Base-by-base conservation (phyloP, 2,329 filamentous ascomycete species). In the Lasiodiplodia citricola region DNA sequence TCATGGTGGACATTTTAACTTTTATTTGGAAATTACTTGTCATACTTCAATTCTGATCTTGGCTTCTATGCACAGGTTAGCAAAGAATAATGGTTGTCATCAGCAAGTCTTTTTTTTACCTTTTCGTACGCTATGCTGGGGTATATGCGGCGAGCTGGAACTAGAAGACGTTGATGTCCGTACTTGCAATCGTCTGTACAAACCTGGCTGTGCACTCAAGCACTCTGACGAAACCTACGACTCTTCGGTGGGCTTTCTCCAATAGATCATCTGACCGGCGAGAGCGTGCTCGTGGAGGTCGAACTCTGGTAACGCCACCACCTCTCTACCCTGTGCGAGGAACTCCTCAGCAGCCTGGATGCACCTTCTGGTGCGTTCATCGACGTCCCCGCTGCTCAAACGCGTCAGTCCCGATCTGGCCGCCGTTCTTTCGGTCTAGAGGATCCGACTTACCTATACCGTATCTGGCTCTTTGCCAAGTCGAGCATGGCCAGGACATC, bases 191-290 rank as follows among this genome's bases (percentile, higher is more conserved):
- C 18, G 25, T 38, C 51, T 57, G 28, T 57, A 57, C 55, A 57
- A 57, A 57, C 55, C 55, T 57, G 55, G 44, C 44, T 47, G 18
- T 47, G 44, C 44, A 21, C 44, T 21, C 44, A 47, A 4, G n/a
- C 44, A 47, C 44, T 21, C 44, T 47, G 18, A 21, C 23, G 51
- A 54, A 21, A 25, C 23, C 51, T 25, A 54, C 44, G 44, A 38
- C 35, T 64, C 44, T 37, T 50, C 68, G 5, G 41, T 21, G 13
- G 55, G 54, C 47, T 68, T 72, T 70, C 70, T 68, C 58, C 56
- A 74, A 69, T 78, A 79, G 2, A 77, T 71, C n/a, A 75, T 72
- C 72, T 79, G 72, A 4, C 78, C 78, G 25, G 76, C 73, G 56
- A 79, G 68, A 18, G 77, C 77, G 70, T 75, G 71, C 16, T 71